These are phyloP conservation scores for Polytrichum formosum DNA, from an alignment of 225 moss, liverwort and hornwort genomes.

Conservation along the genomic window DNA sequence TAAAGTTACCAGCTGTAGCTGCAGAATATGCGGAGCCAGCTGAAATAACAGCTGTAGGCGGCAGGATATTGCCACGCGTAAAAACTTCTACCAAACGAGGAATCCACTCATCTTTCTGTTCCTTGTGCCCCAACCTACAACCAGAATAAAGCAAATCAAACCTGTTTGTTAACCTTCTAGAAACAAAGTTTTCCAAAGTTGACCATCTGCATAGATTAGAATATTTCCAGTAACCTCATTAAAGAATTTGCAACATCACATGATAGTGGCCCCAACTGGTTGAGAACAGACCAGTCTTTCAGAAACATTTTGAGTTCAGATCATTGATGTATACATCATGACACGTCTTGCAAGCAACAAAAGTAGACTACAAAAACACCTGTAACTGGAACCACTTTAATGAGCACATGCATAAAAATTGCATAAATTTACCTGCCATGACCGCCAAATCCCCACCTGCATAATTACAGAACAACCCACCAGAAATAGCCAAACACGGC, in stretches of 20 bases:
- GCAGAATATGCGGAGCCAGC: conserved; percentile 94
- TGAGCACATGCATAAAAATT: conserved; percentile 22
- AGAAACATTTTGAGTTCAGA: no score
- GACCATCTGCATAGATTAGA: no score
- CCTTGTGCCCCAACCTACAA: conserved; percentile 93
- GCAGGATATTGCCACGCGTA: conserved; percentile 76
- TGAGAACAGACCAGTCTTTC: no score
- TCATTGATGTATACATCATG: no score
- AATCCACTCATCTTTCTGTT: conserved; percentile 93
- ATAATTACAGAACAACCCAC: conserved; percentile 18
- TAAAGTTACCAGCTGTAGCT: conserved; percentile 66
- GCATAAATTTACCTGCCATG: conserved; percentile 78
- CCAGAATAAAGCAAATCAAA: conserved; percentile 18
- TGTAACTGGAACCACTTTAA: neutral
- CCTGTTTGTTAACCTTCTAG: no score
- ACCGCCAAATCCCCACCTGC: conserved; percentile 98
- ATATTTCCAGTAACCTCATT: no score
- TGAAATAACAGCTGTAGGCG: conserved; percentile 69
- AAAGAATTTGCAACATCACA: no score
- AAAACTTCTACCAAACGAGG: conserved; percentile 80
- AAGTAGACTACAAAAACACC: conserved; percentile 3
- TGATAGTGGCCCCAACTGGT: no score
- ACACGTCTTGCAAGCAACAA: conserved; percentile 22
- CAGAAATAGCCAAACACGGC: conserved; percentile 18
- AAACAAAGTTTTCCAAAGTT: no score